Percentiles rank a stretch among this genome's conserved stretches.
Evolutionary conservation across 768 basidiomycete genomes (phyloP).

Genomic region (Crassisporium funariophilum): DNA sequence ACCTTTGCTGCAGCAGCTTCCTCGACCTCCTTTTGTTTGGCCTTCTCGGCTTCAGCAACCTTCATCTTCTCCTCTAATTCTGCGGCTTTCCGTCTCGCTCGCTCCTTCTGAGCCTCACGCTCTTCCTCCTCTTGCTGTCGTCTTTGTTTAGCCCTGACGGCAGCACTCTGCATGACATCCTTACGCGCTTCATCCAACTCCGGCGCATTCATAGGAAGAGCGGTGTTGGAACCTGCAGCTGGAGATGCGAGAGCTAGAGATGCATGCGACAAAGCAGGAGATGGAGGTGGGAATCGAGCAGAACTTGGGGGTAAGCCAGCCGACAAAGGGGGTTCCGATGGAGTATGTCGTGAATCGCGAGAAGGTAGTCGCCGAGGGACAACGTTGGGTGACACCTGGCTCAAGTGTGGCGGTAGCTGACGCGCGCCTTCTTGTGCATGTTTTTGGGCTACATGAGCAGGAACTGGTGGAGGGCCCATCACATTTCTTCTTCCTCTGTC

Average conservation of each 20-base stretch:
- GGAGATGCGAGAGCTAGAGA: constrained; percentile 42
- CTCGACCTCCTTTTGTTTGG: constrained; percentile 27
- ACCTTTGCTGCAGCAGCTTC: constrained; percentile 16
- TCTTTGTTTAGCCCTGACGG: constrained; percentile 79
- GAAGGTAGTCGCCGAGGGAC: constrained; percentile 41
- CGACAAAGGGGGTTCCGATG: constrained; percentile 36
- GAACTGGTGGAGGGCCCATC: constrained; percentile 58
- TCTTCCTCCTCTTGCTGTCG: constrained; percentile 84
- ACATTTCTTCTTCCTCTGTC: constrained; percentile 44
- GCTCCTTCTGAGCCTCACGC: constrained; percentile 76
- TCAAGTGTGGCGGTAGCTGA: constrained; percentile 62
- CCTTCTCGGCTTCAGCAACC: constrained; percentile 38
- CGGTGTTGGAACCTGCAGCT: constrained; percentile 24
- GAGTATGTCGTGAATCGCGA: constrained; percentile 42
- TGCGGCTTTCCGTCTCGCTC: constrained; percentile 78
- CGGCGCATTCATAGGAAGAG: constrained; percentile 36
- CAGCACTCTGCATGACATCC: constrained; percentile 81
- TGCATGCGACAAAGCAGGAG: constrained; percentile 45
- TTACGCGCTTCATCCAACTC: constrained; percentile 71
- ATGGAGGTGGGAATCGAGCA: constrained; percentile 40
- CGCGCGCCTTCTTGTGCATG: constrained; percentile 43
- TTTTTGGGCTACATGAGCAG: constrained; percentile 36
- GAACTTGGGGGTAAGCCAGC: constrained; percentile 26
- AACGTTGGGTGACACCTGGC: constrained; percentile 33
- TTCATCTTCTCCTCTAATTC: constrained; percentile 74